These are phyloP conservation scores for Leucosporidium scottii DNA, from an alignment of 768 basidiomycete genomes.

Conservation along the genomic window DNA sequence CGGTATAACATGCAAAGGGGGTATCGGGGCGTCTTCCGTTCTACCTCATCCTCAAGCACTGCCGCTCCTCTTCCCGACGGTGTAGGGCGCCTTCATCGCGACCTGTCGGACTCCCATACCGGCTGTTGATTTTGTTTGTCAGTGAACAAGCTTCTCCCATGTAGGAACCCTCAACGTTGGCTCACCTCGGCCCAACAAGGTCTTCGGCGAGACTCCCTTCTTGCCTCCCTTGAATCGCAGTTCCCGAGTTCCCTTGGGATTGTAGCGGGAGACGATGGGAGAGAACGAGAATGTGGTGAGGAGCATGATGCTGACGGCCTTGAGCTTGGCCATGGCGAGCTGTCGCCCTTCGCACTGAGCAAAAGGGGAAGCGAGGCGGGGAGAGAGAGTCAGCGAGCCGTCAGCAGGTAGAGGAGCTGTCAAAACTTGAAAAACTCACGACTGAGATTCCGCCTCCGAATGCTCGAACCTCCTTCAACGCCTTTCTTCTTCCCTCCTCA, in stretches of 20 bases:
- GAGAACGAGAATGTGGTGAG: conserved; percentile 14
- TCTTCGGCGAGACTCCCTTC: conserved; percentile 4
- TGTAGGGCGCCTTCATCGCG: too few species aligned
- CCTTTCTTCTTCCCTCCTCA: background rate
- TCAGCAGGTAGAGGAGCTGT: background rate
- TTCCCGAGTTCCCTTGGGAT: background rate
- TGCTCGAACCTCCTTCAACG: conserved; percentile 12
- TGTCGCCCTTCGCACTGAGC: conserved; percentile 31
- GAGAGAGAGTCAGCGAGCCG: background rate
- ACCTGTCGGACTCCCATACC: conserved; percentile 21
- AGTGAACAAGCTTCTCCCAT: background rate
- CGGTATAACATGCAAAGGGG: too few species aligned
- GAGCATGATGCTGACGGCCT: conserved; percentile 15
- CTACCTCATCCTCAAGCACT: too few species aligned
- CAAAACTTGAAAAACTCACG: conserved; percentile 3
- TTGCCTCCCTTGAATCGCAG: too few species aligned
- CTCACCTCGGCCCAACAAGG: conserved; percentile 3
- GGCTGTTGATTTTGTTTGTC: background rate
- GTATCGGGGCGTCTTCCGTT: too few species aligned
- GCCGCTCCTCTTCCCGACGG: too few species aligned
- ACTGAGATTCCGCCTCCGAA: conserved; percentile 32
- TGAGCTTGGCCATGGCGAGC: conserved; percentile 28
- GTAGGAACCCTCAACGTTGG: background rate
- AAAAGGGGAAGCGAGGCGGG: background rate
- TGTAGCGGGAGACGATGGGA: background rate